Evolutionary conservation across 805 yeast species (phyloP), one percentile per base, ranked within the genome.

Genomic region (Saccharomycopsis vini): DNA sequence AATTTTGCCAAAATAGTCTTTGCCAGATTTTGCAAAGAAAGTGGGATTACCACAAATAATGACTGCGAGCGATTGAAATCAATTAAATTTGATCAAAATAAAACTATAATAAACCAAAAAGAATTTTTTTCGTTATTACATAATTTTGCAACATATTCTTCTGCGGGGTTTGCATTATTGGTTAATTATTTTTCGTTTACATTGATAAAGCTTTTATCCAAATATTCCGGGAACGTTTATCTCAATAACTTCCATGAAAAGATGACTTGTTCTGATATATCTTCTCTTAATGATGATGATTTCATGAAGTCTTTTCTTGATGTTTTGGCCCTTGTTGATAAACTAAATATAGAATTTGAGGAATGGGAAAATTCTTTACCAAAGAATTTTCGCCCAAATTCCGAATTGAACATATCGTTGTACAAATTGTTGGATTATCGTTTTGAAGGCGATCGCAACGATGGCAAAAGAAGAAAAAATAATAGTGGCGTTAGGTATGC

Each of bases 361-460:
- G 15, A 18, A 10, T 47, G 51, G 51, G 33, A 42, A 16, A 7
- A 38, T 3, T 28, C 28, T 15, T 24, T 47, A 19, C 51, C 51
- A 13, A 40, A 39, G 28, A 42, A 36, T 24, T 29, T 48, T 18
- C n/a, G 45, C 10, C 51, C 51, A 10, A 39, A 40, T 10, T 16
- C 13, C 16, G 23, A 29, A 18, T 28, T 44, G 37, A 44, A 44
- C 21, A 40, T 36, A 10, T 35, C 45, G 10, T 28, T 42, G 45
- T 42, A 42, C 36, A n/a, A 12, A n/a, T 20, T 22, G 7, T 36
- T 20, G 12, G 29, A 36, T 10, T 5, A 36, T 23, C 21, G 22
- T n/a, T 28, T 7, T 26, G 29, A 26, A 12, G 29, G 12, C 12
- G 7, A 9, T 26, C 10, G 12, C 29, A 7, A 26, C 29, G 29